A percentile compares a stretch with the other conserved stretches of the same genome.
Evolutionary conservation across 441 rosid genomes (phyloP).

Genomic region (Corymbia calophylla): DNA sequence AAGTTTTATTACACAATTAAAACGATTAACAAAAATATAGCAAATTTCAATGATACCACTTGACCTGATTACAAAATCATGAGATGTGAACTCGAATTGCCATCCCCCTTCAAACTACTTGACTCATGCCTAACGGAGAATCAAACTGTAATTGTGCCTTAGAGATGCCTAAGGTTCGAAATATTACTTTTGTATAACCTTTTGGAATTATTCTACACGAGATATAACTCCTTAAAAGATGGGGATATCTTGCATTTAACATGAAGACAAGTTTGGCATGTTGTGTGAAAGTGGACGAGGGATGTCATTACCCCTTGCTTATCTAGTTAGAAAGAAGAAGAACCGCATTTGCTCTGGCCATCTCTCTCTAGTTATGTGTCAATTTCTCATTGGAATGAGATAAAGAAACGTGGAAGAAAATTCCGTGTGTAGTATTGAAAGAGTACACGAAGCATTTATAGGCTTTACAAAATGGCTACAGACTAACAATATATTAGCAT

Average conservation of each 20-base stretch:
- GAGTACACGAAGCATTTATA: no score
- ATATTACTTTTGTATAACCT: no score
- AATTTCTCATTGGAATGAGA: no score
- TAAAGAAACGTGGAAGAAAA: no score
- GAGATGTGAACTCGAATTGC: not conserved
- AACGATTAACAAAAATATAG: not conserved
- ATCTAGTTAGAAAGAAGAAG: no score
- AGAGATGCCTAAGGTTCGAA: not conserved
- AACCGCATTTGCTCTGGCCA: no score
- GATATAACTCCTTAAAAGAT: not conserved
- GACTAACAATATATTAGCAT: fast-evolving
- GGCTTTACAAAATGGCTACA: no score
- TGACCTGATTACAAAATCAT: not conserved
- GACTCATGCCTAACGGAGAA: not conserved
- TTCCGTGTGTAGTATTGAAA: no score
- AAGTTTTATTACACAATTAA: not conserved
- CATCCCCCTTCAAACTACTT: not conserved
- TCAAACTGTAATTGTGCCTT: fast-evolving
- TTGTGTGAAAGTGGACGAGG: not conserved
- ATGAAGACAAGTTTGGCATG: not conserved
- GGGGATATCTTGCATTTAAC: not conserved
- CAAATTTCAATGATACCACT: not conserved
- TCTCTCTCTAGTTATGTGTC: no score
- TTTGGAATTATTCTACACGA: not conserved
- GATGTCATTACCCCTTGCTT: not conserved